phyloP scores from a whole-genome alignment of 2,329 filamentous ascomycete genomes.

The Fusarium xyrophilum region DNA sequence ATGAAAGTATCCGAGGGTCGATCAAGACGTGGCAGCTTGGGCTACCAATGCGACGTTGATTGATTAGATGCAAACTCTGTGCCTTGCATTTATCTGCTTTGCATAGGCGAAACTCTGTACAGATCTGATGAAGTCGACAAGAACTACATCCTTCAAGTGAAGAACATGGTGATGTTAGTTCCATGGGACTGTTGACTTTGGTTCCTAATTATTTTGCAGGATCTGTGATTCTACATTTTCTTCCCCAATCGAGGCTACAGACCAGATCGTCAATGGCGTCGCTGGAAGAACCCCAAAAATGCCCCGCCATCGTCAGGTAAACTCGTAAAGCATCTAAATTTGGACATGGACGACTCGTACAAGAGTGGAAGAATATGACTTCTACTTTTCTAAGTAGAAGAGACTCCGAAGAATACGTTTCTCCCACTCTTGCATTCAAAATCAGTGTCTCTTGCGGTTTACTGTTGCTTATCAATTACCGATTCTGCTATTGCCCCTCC shows the following conservation, averaged over 20 bases:
- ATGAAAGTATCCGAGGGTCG: conserved; percentile 2
- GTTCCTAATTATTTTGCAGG: background rate
- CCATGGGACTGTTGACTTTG: background rate
- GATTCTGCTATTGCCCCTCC: conserved; percentile 11
- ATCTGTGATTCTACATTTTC: conserved; percentile 15
- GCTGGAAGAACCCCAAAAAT: conserved; percentile 14
- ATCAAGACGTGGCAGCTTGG: background rate
- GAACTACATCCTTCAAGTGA: background rate
- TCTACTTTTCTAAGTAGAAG: background rate
- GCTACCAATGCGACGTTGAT: background rate
- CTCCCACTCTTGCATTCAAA: background rate
- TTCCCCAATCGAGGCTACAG: conserved; percentile 7
- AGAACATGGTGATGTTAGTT: background rate
- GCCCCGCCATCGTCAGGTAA: conserved; percentile 11
- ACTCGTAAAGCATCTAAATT: background rate
- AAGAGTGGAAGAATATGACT: background rate
- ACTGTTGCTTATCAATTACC: background rate
- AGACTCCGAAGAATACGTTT: background rate
- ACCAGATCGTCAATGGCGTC: conserved; percentile 32
- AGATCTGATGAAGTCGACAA: background rate
- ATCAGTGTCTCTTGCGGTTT: background rate
- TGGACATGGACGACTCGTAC: conserved; percentile 15
- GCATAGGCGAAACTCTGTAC: background rate
- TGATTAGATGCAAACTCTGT: background rate
- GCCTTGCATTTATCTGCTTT: conserved; percentile 1